A percentile compares a stretch with the other conserved stretches of the same genome.
These are phyloP conservation scores for Alternaria panax DNA, from an alignment of 2,329 filamentous ascomycete species.

Conservation along the genomic window DNA sequence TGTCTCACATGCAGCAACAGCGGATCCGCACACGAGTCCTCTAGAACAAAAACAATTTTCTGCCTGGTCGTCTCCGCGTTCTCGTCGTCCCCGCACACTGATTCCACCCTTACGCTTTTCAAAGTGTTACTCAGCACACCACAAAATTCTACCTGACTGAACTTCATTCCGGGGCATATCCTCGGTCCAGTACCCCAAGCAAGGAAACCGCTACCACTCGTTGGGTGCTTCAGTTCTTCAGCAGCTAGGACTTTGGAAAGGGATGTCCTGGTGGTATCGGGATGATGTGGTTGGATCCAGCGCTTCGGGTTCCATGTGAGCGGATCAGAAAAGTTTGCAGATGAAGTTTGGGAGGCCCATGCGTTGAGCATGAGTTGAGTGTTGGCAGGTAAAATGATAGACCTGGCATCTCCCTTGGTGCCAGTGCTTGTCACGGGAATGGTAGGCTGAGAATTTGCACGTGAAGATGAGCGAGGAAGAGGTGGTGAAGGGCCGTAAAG, in stretches of 20 bases:
- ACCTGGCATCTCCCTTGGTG: background rate
- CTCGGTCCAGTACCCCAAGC: conserved; percentile 61
- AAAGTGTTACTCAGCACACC: conserved; percentile 50
- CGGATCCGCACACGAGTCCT: conserved; percentile 17
- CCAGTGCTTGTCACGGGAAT: conserved; percentile 7
- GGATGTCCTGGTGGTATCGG: conserved; percentile 1
- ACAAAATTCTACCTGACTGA: conserved; percentile 64
- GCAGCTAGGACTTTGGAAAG: background rate
- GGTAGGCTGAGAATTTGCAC: conserved; percentile 1
- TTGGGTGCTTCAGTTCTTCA: conserved; percentile 15
- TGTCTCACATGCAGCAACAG: conserved; percentile 22
- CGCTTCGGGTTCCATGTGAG: conserved; percentile 43
- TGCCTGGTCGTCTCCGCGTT: conserved; percentile 4
- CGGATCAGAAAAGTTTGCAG: conserved; percentile 33
- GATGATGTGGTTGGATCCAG: conserved; percentile 35
- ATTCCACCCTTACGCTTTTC: conserved; percentile 8
- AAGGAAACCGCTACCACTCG: conserved; percentile 41
- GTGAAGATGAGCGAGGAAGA: conserved; percentile 20
- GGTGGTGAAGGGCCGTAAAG: conserved; percentile 30
- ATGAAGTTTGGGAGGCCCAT: conserved; percentile 39
- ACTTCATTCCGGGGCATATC: conserved; percentile 62
- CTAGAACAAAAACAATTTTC: conserved; percentile 14
- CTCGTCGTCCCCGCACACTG: background rate
- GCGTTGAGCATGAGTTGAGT: conserved; percentile 26
- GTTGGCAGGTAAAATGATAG: conserved; percentile 19